Conservation (phyloP, 495 filamentous ascomycete species). For the Oidiodendron maius region DNA sequence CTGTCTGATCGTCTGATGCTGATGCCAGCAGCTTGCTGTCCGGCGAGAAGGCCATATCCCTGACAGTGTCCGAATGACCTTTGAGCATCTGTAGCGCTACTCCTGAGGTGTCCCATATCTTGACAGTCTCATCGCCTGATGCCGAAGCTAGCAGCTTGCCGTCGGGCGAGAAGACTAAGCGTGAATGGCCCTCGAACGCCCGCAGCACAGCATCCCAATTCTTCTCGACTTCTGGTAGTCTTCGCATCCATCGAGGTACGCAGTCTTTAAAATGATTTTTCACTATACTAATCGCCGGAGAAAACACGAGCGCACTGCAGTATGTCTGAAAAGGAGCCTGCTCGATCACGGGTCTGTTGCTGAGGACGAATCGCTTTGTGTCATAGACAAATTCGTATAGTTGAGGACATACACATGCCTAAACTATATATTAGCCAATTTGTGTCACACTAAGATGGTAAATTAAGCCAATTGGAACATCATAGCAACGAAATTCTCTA, state of each 20-base stretch:
- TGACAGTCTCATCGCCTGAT: not conserved
- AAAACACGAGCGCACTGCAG: conserved; percentile 27
- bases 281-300: conserved; percentile 26
- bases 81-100: conserved; percentile 17
- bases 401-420: conserved; percentile 3
- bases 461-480: no score
- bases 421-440: conserved; percentile 2
- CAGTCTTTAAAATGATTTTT: conserved; percentile 10
- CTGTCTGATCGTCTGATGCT: no score
- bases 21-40: conserved; percentile 88
- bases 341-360: conserved; percentile 13
- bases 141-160: not conserved
- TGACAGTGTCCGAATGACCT: conserved; percentile 42
- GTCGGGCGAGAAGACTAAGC: conserved; percentile 4
- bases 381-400: conserved; percentile 26
- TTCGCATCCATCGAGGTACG: conserved; percentile 5
- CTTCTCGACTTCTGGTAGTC: not conserved
- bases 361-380: conserved; percentile 28
- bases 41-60: conserved; percentile 89
- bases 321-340: conserved; percentile 25
- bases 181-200: conserved; percentile 5
- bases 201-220: conserved; percentile 6
- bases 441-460: conserved; percentile 1
- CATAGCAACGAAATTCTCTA: no score
- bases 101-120: not conserved